Conservation (phyloP, 768 basidiomycete genomes). For the Heimioporus sp. region DNA sequence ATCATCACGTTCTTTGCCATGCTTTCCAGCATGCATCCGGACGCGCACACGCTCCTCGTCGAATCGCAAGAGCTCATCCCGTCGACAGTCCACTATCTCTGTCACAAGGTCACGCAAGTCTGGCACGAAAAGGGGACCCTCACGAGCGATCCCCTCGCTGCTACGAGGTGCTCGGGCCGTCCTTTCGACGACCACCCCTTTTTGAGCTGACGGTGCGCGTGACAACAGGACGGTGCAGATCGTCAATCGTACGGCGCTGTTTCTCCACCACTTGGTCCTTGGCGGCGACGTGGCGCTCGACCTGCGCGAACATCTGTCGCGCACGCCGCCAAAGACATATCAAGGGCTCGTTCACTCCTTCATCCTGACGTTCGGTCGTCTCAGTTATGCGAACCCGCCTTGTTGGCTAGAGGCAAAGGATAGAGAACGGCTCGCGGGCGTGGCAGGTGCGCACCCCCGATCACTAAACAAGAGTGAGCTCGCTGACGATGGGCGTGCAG, state of each 20-base stretch:
- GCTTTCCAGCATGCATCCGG: constrained; percentile 38
- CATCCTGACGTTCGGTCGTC: constrained; percentile 71
- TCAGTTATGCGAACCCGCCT: constrained; percentile 68
- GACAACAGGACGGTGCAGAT: constrained; percentile 51
- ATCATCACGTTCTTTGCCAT: constrained; percentile 42
- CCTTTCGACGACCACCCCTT: not conserved
- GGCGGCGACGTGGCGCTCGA: constrained; percentile 44
- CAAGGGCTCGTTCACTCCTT: constrained; percentile 68
- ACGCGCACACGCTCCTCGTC: constrained; percentile 36
- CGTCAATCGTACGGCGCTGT: constrained; percentile 51
- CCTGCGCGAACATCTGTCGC: constrained; percentile 57
- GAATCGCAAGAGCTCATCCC: constrained; percentile 60
- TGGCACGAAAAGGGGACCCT: constrained; percentile 64
- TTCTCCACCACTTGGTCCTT: constrained; percentile 66
- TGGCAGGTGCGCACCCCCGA: constrained; percentile 44
- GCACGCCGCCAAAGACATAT: constrained; percentile 52
- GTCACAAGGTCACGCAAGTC: constrained; percentile 49
- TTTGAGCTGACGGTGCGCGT: not conserved
- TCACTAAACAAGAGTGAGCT: not conserved
- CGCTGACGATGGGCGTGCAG: constrained; percentile 32
- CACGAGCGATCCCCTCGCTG: constrained; percentile 32
- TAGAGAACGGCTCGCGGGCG: constrained; percentile 40
- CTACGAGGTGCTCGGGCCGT: constrained; percentile 20
- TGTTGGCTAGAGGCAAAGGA: constrained; percentile 49
- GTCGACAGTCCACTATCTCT: constrained; percentile 57